Conservation (phyloP, 1,284 basidiomycete genomes). For the Boletus smithii region DNA sequence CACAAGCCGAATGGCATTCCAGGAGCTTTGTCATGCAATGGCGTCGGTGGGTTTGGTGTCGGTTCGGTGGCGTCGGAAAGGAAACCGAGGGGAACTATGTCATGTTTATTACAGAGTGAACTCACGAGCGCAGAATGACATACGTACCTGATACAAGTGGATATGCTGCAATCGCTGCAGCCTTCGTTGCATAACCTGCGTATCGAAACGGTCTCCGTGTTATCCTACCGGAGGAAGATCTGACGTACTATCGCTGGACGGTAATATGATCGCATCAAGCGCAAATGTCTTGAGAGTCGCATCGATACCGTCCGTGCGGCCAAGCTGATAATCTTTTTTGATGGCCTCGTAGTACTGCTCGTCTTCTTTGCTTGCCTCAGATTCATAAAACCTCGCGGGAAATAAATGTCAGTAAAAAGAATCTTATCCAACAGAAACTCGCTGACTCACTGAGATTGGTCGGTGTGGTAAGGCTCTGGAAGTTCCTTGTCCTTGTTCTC, state of each 20-base stretch:
- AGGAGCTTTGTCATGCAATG: slow-evolving; percentile 34
- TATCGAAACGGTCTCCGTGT: not conserved
- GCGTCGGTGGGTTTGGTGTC: slow-evolving; percentile 32
- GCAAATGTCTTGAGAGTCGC: slow-evolving; percentile 39
- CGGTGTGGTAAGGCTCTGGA: slow-evolving; percentile 38
- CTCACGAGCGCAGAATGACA: not conserved
- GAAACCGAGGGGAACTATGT: slow-evolving; percentile 48
- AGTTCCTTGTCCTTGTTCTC: slow-evolving; percentile 42
- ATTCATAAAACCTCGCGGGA: slow-evolving; percentile 35
- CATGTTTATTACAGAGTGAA: not conserved
- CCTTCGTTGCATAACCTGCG: slow-evolving; percentile 16
- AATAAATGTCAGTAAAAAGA: not conserved
- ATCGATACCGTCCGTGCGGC: slow-evolving; percentile 45
- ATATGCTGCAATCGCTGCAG: slow-evolving; percentile 27
- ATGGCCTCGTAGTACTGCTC: slow-evolving; percentile 40
- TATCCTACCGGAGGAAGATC: not conserved
- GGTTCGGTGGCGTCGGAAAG: slow-evolving; percentile 30
- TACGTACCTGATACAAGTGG: slow-evolving; percentile 27
- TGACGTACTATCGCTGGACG: slow-evolving; percentile 31
- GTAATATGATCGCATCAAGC: slow-evolving; percentile 45
- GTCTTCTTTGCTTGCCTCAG: slow-evolving; percentile 37
- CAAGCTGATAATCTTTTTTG: slow-evolving; percentile 36
- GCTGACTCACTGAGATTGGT: slow-evolving; percentile 39
- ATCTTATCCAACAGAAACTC: not conserved
- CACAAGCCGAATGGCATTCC: slow-evolving; percentile 49